These are phyloP conservation scores for Phytopythium sindhum DNA, from an alignment of 352 stramenopile species.

Conservation along the genomic window DNA sequence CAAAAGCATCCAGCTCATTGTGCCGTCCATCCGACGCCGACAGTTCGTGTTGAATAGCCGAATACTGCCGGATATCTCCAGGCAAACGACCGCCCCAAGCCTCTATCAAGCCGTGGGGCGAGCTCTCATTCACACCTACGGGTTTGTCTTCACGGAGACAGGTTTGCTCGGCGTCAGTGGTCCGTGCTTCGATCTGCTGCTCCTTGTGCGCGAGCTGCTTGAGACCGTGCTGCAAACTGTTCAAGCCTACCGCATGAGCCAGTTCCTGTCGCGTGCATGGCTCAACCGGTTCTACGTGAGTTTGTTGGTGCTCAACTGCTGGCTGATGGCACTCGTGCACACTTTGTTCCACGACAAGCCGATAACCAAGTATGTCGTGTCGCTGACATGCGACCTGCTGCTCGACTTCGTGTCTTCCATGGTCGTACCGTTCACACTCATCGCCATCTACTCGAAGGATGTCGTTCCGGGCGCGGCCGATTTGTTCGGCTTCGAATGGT, in stretches of 20 bases:
- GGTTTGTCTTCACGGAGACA: background rate
- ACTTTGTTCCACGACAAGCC: slow-evolving; percentile 15
- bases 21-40: background rate
- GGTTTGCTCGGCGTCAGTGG: slow-evolving; percentile 25
- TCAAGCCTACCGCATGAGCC: slow-evolving; percentile 15
- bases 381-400: slow-evolving; percentile 28
- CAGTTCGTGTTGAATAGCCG: background rate
- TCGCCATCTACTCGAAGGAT: slow-evolving; percentile 10
- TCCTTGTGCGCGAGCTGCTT: slow-evolving; percentile 6
- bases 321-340: slow-evolving; percentile 27
- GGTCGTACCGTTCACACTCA: slow-evolving; percentile 19
- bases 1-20: background rate
- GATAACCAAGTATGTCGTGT: slow-evolving; percentile 14
- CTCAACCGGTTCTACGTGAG: slow-evolving; percentile 14
- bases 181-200: slow-evolving; percentile 25
- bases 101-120: background rate
- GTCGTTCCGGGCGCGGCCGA: background rate
- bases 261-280: slow-evolving; percentile 3
- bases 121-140: background rate
- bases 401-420: slow-evolving; percentile 38
- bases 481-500: slow-evolving; percentile 25
- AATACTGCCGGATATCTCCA: background rate
- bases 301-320: slow-evolving; percentile 18
- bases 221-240: slow-evolving; percentile 7
- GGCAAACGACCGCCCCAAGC: background rate